Evolutionary conservation across 2,329 filamentous ascomycete species (phyloP).

Genomic region (Aspergillus carbonarius): DNA sequence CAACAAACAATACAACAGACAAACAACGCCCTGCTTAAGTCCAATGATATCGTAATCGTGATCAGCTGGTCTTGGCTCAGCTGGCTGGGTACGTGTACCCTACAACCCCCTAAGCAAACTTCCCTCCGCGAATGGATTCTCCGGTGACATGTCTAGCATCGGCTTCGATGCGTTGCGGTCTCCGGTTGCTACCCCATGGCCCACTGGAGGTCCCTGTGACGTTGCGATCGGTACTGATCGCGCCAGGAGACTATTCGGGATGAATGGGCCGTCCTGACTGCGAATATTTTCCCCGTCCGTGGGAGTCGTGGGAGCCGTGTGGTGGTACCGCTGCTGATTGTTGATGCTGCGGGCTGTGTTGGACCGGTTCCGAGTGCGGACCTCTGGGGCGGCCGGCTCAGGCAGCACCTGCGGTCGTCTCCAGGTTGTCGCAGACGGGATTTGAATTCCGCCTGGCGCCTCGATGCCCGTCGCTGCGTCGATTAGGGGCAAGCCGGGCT

Average conservation of each 20-base stretch:
- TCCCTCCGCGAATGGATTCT: constrained; percentile 46
- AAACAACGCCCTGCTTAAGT: not conserved
- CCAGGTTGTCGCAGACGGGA: constrained; percentile 44
- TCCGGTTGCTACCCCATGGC: constrained; percentile 43
- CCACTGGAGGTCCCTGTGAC: constrained; percentile 22
- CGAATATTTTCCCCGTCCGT: constrained; percentile 12
- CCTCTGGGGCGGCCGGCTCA: constrained; percentile 13
- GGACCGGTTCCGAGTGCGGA: constrained; percentile 30
- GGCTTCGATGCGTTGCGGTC: constrained; percentile 41
- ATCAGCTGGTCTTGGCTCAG: not conserved
- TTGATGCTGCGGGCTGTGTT: constrained; percentile 35
- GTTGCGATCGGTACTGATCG: constrained; percentile 22
- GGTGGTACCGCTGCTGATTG: constrained; percentile 15
- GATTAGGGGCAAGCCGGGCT: constrained; percentile 39
- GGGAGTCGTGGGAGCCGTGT: constrained; percentile 12
- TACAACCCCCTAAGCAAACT: constrained; percentile 42
- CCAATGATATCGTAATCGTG: not conserved
- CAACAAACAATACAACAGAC: not conserved
- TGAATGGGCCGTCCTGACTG: constrained; percentile 28
- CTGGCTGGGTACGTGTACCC: too few species aligned
- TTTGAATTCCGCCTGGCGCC: constrained; percentile 30
- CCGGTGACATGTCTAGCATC: constrained; percentile 43
- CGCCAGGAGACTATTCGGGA: constrained; percentile 39
- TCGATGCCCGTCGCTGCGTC: constrained; percentile 45
- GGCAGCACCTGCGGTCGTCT: constrained; percentile 29